Evolutionary conservation across 352 stramenopile genomes (phyloP), one percentile per base, ranked within the genome.

Genomic region (Peronospora belbahrii): DNA sequence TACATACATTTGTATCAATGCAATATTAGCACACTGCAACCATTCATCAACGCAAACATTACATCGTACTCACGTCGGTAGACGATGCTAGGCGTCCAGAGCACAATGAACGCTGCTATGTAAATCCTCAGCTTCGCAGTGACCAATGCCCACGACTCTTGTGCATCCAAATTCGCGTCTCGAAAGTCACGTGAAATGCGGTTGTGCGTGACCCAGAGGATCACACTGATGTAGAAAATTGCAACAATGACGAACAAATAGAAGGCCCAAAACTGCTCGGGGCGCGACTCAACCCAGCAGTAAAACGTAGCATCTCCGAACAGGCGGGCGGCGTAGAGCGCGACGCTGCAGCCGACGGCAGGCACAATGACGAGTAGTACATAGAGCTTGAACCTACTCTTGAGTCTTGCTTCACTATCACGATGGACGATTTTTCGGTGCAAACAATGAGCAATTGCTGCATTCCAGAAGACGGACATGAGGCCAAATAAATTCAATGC

Each of bases 391-490:
- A 88, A 75, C 25, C 69, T 67, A 32, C 59, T 68, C 40, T 79
- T 73, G 18, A 86, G 69, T 35, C 62, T 45, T 17, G 66, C 65
- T 42, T 88, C 76, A 40, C 71, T 83, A 61, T 88, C 76, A 11
- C 71, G 67, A 27, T 66, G 51, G 23, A 88, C 74, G 17, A 83
- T 79, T 36, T 83, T 77, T 40, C 74, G 50, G 56, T 83, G 85
- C 33, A 88, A 74, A 36, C 76, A 83, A 24, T 88, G 71, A 15
- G 76, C 76, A 42, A 88, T 71, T 22, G 71, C 77, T 2, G 67
- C 67, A 43, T 85, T 86, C 76, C 76, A 88, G 14, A 80, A 61
- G 40, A 86, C 67, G 17, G 65, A 77, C 63, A 83, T 72, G 52
- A 88, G 59, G 0, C 65, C 65, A 11, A 67, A 64, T 35, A 83